These are phyloP conservation scores for Trichoderma cornu-damae DNA, from an alignment of 2,329 filamentous ascomycete species.

Conservation along the genomic window DNA sequence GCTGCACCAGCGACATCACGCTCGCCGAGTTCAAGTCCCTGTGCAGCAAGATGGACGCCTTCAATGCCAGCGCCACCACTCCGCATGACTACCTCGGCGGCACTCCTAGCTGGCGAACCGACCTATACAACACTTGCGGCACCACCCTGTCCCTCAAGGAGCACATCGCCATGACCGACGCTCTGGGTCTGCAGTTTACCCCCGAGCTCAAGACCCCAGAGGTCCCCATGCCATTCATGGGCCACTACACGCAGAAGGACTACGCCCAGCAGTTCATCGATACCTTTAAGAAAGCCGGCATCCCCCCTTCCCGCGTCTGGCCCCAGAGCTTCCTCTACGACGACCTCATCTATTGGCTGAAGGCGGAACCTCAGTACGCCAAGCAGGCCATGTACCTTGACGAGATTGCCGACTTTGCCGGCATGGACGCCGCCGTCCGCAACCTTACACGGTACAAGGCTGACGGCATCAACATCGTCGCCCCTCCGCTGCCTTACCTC, in stretches of 20 bases:
- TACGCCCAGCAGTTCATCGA: constrained; percentile 63
- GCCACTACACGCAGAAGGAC: constrained; percentile 58
- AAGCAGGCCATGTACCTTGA: constrained; percentile 61
- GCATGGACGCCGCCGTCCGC: constrained; percentile 49
- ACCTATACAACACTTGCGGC: constrained; percentile 60
- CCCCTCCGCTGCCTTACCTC: constrained; percentile 59
- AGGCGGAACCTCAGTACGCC: constrained; percentile 55
- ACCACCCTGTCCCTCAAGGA: constrained; percentile 57
- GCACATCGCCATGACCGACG: constrained; percentile 56
- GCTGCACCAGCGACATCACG: constrained; percentile 68
- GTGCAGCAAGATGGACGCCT: constrained; percentile 67
- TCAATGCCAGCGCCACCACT: constrained; percentile 53
- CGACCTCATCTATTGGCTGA: constrained; percentile 63
- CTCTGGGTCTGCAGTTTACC: constrained; percentile 57
- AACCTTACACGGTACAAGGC: constrained; percentile 52
- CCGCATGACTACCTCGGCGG: constrained; percentile 53
- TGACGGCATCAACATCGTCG: constrained; percentile 57
- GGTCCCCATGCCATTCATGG: constrained; percentile 64
- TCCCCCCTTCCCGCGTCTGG: constrained; percentile 52
- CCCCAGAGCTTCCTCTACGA: constrained; percentile 61
- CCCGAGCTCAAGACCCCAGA: constrained; percentile 63
- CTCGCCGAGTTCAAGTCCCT: constrained; percentile 61
- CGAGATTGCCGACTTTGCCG: constrained; percentile 51
- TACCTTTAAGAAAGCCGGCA: constrained; percentile 49
- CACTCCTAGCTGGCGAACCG: constrained; percentile 58